Evolutionary conservation across 208 protist genomes (phyloP).

Genomic region (Trypanosoma grayi): DNA sequence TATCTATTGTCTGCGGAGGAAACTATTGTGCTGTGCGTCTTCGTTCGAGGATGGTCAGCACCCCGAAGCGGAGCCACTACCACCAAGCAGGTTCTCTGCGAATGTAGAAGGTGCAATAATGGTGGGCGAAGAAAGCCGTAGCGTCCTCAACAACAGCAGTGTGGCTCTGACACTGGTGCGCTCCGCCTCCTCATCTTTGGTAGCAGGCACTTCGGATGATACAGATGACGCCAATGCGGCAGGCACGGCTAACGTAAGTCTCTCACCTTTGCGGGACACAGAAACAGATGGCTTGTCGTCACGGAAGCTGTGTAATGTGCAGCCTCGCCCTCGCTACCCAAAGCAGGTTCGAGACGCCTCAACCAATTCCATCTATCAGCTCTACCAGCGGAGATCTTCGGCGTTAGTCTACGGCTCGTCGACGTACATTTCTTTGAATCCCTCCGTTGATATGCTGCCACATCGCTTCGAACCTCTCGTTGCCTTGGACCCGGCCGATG

Average conservation of each 20-base stretch:
- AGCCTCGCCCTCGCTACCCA: not conserved
- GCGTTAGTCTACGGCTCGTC: constrained; percentile 5
- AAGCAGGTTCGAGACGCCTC: constrained; percentile 7
- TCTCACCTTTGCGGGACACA: not conserved
- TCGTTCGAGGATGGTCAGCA: not conserved
- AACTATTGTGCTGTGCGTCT: not conserved
- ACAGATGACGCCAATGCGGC: not conserved
- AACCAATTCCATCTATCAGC: not conserved
- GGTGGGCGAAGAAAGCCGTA: constrained; percentile 4
- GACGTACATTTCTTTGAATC: not conserved
- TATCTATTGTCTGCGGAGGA: not conserved
- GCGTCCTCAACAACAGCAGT: constrained; percentile 1
- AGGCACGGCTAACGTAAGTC: not conserved
- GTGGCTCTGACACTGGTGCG: constrained; percentile 6
- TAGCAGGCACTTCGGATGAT: not conserved
- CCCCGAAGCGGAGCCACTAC: not conserved
- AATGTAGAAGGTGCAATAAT: constrained; percentile 11
- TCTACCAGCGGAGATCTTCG: constrained; percentile 7
- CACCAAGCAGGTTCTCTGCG: not conserved
- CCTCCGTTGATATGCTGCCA: not conserved
- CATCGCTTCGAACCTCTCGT: not conserved
- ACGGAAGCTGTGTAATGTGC: too few species aligned
- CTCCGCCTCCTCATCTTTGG: not conserved
- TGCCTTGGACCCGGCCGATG: not conserved
- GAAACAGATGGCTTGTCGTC: not conserved